Base-by-base conservation (phyloP, 2,329 filamentous ascomycete genomes). In the Graphilbum fragrans region DNA sequence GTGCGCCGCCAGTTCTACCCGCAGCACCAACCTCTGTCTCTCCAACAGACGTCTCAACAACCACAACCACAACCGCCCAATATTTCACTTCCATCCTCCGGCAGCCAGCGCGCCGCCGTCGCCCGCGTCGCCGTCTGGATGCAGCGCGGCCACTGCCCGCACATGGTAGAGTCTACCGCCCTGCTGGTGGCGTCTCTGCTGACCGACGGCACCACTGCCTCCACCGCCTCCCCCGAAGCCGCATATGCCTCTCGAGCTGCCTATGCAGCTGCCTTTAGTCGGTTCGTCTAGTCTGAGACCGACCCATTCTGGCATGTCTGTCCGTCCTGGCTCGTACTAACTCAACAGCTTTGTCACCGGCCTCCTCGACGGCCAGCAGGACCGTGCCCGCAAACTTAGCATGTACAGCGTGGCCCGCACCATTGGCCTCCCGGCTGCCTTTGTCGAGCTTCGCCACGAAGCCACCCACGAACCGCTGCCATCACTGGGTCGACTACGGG, bases 391-490 rank as follows among this genome's bases (percentile, higher is more conserved):
- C 58, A 85, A 76, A 64, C 72, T 72, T 64, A 80, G 71, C 60
- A 86, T 87, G 82, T 82, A 83, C 59, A 70, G 73, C 34, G 68
- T 82, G 20, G 82, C 80, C 45, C 78, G 74, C 57, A 75, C 70
- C 32, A 74, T 86, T 43, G 77, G 74, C 1, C 62, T 87, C 43
- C 82, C 82, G 1, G 77, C 80, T 1, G 80, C 82, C 0, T 93
- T 94, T 59, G 86, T 95, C 41, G 87, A 94, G 65, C 67, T 93
- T 44, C 76, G 88, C 36, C 88, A 95, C 58, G 84, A 93, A 62
- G 85, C 84, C 35, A 93, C 87, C 33, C 88, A 96, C 58, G 85
- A 93, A 58, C 83, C 87, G 55, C 65, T 94, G 43, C 88, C 88
- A 0, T 79, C 80, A 1, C 65, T 94, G 41, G 69, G 74, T 11